These are phyloP conservation scores for Telopea speciosissima DNA, from an alignment of 177 flowering plant genomes.

Conservation along the genomic window DNA sequence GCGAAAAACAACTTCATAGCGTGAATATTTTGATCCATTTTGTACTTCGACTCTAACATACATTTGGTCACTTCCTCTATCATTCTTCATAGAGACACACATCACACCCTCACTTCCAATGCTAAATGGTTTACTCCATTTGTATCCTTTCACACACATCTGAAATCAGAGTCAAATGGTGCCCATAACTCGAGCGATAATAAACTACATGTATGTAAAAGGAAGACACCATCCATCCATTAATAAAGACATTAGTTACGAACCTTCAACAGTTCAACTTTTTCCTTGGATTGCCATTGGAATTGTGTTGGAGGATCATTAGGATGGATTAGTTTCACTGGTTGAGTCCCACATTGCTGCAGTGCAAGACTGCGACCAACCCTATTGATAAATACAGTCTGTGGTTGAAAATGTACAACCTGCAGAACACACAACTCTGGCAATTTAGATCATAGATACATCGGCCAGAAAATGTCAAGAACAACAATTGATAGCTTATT, in stretches of 20 bases:
- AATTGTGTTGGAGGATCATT: constrained; percentile 72
- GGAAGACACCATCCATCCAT: neutral
- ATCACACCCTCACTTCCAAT: constrained; percentile 69
- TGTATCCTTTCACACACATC: constrained; percentile 71
- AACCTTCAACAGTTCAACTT: constrained; percentile 77
- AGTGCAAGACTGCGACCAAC: constrained; percentile 59
- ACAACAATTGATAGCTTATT: neutral
- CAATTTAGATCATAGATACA: constrained; percentile 3
- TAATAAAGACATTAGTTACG: constrained; percentile 8
- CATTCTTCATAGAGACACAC: constrained; percentile 53
- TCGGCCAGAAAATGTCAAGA: neutral
- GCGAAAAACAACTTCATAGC: constrained; percentile 85
- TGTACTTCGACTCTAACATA: constrained; percentile 64
- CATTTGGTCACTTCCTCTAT: constrained; percentile 29
- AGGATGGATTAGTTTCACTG: constrained; percentile 64
- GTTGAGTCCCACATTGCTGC: constrained; percentile 68
- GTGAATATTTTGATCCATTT: constrained; percentile 72
- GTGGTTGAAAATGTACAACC: constrained; percentile 95
- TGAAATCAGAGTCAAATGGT: constrained; percentile 24
- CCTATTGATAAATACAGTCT: constrained; percentile 65
- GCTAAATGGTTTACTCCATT: constrained; percentile 89
- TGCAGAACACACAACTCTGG: constrained; percentile 30
- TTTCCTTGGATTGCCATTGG: constrained; percentile 64
- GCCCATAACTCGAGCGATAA: neutral
- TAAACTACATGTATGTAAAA: neutral